phyloP scores from a whole-genome alignment of 345 rosid genomes.

The Microthlaspi erraticum region DNA sequence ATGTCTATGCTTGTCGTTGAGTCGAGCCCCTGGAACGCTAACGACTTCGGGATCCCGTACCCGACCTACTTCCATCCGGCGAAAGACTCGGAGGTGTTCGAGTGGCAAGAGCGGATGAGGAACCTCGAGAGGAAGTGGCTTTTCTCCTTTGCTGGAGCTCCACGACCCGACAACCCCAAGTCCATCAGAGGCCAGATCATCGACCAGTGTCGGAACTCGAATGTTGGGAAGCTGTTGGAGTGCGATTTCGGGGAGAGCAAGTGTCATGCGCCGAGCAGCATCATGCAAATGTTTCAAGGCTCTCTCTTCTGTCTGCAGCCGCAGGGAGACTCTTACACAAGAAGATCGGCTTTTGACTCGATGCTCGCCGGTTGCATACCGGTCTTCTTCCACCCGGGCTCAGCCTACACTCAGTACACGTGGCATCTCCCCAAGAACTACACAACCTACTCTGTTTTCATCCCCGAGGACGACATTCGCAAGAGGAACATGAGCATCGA shows the following conservation, averaged over 20 bases:
- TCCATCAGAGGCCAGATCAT: conserved; percentile 90
- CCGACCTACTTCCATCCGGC: conserved; percentile 94
- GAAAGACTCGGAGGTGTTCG: conserved; percentile 73
- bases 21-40: conserved; percentile 93
- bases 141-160: conserved; percentile 95
- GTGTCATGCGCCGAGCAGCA: conserved; percentile 92
- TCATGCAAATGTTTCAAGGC: conserved; percentile 87
- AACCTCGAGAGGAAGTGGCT: conserved; percentile 85
- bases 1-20: conserved; percentile 97
- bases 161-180: conserved; percentile 70
- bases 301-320: conserved; percentile 88
- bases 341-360: conserved; percentile 86
- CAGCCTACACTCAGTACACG: conserved; percentile 86
- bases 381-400: conserved; percentile 91
- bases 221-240: conserved; percentile 69
- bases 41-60: conserved; percentile 87
- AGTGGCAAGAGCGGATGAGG: conserved; percentile 87
- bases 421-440: conserved; percentile 93
- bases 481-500: conserved; percentile 77
- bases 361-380: conserved; percentile 93
- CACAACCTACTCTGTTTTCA: conserved; percentile 83
- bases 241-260: conserved; percentile 93
- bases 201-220: conserved; percentile 64
- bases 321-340: conserved; percentile 90
- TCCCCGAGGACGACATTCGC: conserved; percentile 78